phyloP scores from a whole-genome alignment of 768 basidiomycete species.

The Jaapia argillacea region DNA sequence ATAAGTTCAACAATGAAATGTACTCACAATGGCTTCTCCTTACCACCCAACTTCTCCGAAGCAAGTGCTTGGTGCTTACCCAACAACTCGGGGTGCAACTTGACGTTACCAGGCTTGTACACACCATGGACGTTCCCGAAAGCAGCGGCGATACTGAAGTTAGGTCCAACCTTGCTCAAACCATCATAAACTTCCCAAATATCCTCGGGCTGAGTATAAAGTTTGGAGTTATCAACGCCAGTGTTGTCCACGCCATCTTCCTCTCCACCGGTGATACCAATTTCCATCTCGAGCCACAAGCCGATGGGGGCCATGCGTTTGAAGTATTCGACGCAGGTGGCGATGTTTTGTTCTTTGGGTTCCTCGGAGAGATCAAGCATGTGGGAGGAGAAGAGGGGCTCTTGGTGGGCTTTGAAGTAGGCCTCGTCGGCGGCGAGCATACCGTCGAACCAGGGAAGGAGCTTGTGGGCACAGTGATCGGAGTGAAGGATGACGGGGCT shows the following conservation, averaged over 20 bases:
- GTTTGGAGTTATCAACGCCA: conserved; percentile 80
- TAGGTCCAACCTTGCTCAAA: conserved; percentile 75
- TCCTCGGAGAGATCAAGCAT: conserved; percentile 98
- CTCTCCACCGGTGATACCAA: conserved; percentile 99
- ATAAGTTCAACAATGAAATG: not conserved
- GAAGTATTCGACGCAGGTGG: conserved; percentile 89
- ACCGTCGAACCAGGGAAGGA: conserved; percentile 98
- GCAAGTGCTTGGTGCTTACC: conserved; percentile 82
- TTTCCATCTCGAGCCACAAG: conserved; percentile 99
- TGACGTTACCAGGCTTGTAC: conserved; percentile 98
- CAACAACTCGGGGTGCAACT: conserved; percentile 84
- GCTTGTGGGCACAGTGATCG: conserved; percentile 97
- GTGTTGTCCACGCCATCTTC: conserved; percentile 99
- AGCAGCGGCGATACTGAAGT: conserved; percentile 96
- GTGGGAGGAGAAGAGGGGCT: conserved; percentile 91
- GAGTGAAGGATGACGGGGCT: conserved; percentile 96
- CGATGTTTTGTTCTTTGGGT: conserved; percentile 89
- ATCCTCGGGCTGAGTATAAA: conserved; percentile 98
- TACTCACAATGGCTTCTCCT: conserved; percentile 73
- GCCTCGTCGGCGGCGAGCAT: conserved; percentile 96
- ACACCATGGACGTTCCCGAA: conserved; percentile 99
- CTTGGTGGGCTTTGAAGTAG: conserved; percentile 83
- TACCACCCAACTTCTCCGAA: conserved; percentile 52
- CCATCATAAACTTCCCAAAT: conserved; percentile 86
- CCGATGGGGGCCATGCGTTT: conserved; percentile 87